Base-by-base conservation (phyloP, 2,329 filamentous ascomycete genomes). In the Lasiodiplodia gonubiensis region DNA sequence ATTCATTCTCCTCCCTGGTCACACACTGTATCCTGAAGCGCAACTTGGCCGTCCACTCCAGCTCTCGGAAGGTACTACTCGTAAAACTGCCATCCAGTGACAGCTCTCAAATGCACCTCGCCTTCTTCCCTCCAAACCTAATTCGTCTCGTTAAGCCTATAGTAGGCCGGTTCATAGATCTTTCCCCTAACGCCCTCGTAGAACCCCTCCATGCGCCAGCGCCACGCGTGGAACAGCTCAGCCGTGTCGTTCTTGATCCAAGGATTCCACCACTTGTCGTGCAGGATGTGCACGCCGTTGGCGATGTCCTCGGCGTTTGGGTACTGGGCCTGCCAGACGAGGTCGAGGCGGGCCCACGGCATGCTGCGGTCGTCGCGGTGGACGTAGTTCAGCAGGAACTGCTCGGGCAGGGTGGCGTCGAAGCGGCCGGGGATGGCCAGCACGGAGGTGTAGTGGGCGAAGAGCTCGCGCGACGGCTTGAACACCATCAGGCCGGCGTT, bases 401-500 rank as follows among this genome's bases (percentile, higher is more conserved):
- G 78, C 70, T 81, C 79, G 23, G 75, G 75, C 30, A 77, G 75
- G 1, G 69, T 64, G 1, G 75, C 72, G 16, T 76, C 71, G 68
- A 80, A 80, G 8, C 75, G 73, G n/a, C 74, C 75, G 0, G 73
- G 70, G 5, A 78, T 64, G 2, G 70, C 60, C 4, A 78, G 68
- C 2, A 82, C 67, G 7, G 71, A 71, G 30, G 75, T 68, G 70
- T 80, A 80, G 69, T 81, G 79, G 11, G 75, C 72, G 69, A 79
- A 80, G 5, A 80, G 64, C 37, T 69, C 67, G 10, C 71, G 66
- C 2, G 70, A 73, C 0, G 79, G 79, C 14, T 73, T 71, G 67
- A 80, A 75, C 64, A 80, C 73, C 69, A 79, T 78, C 73, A 81
- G 79, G 2, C 78, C 78, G 60, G 73, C 73, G 68, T 79, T 79